These are phyloP conservation scores for Boletus coccyginus DNA, from an alignment of 768 basidiomycete species.

Conservation along the genomic window DNA sequence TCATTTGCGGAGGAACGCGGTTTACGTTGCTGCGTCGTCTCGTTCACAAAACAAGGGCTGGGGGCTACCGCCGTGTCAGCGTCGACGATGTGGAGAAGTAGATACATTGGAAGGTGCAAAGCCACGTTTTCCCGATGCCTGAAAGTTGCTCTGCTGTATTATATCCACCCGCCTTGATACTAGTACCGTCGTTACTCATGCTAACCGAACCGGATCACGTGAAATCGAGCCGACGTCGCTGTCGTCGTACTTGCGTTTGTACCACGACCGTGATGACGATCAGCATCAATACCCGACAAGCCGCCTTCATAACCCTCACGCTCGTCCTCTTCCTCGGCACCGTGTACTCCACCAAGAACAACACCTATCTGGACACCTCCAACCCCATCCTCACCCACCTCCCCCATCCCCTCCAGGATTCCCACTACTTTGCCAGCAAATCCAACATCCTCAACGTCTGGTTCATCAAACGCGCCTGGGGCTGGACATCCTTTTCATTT, in stretches of 20 bases:
- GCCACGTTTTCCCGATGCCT: neutral
- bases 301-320: constrained; percentile 41
- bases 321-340: constrained; percentile 59
- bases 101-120: neutral
- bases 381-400: constrained; percentile 66
- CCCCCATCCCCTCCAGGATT: constrained; percentile 60
- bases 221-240: neutral
- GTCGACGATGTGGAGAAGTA: constrained; percentile 52
- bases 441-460: constrained; percentile 75
- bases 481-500: constrained; percentile 77
- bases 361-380: constrained; percentile 84
- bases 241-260: neutral
- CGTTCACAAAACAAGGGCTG: constrained; percentile 34
- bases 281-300: constrained; percentile 22
- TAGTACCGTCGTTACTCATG: no score
- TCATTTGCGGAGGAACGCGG: constrained; percentile 46
- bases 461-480: constrained; percentile 93
- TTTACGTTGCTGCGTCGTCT: constrained; percentile 35
- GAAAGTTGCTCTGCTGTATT: no score
- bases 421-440: constrained; percentile 80
- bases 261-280: constrained; percentile 12
- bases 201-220: neutral
- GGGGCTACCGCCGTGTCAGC: constrained; percentile 45
- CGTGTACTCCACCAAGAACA: constrained; percentile 56
- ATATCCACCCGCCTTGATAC: no score